A percentile compares a stretch with the other conserved stretches of the same genome.
phyloP scores from a whole-genome alignment of 2,329 filamentous ascomycete genomes.

The Colletotrichum truncatum region DNA sequence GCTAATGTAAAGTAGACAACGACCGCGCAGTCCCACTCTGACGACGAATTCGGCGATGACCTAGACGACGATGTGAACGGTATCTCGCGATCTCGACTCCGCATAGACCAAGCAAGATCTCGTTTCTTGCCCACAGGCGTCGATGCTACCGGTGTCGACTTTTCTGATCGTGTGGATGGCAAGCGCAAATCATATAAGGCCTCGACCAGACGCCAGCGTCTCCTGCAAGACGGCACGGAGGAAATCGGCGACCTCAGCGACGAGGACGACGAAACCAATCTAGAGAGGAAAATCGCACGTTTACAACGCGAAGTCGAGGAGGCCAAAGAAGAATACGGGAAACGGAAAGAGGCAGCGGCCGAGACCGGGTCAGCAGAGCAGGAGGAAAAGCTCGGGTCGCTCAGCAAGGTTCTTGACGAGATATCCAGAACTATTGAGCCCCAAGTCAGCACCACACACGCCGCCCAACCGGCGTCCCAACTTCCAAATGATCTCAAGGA shows the following conservation, averaged over 20 bases:
- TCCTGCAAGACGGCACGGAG: conserved; percentile 69
- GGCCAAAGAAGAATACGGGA: conserved; percentile 69
- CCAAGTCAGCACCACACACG: conserved; percentile 29
- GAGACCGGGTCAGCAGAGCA: conserved; percentile 49
- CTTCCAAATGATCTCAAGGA: conserved; percentile 31
- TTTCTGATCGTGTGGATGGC: conserved; percentile 86
- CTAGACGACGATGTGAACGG: conserved; percentile 70
- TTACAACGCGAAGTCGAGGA: conserved; percentile 85
- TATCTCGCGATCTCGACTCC: conserved; percentile 80
- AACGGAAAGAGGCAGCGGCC: conserved; percentile 57
- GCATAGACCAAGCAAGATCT: conserved; percentile 80
- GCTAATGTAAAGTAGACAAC: conserved; percentile 56
- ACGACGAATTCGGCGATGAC: conserved; percentile 70
- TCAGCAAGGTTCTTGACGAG: conserved; percentile 78
- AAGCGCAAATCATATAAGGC: conserved; percentile 87
- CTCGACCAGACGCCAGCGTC: conserved; percentile 72
- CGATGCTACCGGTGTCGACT: conserved; percentile 82
- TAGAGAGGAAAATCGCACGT: conserved; percentile 83
- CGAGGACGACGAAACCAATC: conserved; percentile 72
- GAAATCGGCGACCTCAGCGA: conserved; percentile 81
- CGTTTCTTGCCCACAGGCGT: conserved; percentile 81
- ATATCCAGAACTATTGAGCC: conserved; percentile 55
- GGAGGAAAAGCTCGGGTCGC: conserved; percentile 69
- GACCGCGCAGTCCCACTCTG: conserved; percentile 65
- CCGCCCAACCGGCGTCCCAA: background rate